Base-by-base conservation (phyloP, 2,329 filamentous ascomycete genomes). In the Talaromyces sp. region DNA sequence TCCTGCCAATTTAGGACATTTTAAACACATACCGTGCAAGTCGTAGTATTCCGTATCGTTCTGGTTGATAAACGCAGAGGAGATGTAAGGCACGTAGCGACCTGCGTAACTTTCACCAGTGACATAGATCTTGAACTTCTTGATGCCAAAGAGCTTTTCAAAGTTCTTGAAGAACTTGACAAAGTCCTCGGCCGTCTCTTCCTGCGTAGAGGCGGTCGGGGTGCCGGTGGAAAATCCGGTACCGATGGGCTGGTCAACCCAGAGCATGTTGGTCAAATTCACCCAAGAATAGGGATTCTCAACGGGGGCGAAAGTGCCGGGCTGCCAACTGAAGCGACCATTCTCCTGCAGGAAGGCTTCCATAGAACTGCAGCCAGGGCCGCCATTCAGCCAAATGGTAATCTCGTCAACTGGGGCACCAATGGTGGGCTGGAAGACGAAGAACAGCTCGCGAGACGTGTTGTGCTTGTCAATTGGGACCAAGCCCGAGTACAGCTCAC, bases 151-250 rank as follows among this genome's bases (percentile, higher is more conserved):
- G 0, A 85, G 86, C 47, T 90, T 79, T 62, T 91, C 77, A 67
- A 92, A 92, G 76, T 91, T 91, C 77, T 88, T 87, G 82, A 88
- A 92, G 76, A 92, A 95, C 56, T 89, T 89, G 23, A 90, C 76
- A 72, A 94, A 92, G 66, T 94, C 85, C 33, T 78, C 75, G 0
- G 89, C 89, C 1, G 87, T 82, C 65, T 92, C 89, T 52, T 87
- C 84, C 66, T 92, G 85, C 64, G 82, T 85, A 0, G 78, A 86
- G 16, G 88, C 89, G 1, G 83, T 90, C 4, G 86, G 82, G 0
- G 74, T 84, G 16, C 90, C 90, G 54, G 84, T 81, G 0, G 86
- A 84, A 72, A 90, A 93, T 14, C 90, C 90, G 0, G 89, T 89
- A 33, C 82, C 82, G 12, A 84, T 79, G 1, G 78, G 78, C 62